These are phyloP conservation scores for Anacardium occidentale DNA, from an alignment of 345 rosid genomes.

Conservation along the genomic window DNA sequence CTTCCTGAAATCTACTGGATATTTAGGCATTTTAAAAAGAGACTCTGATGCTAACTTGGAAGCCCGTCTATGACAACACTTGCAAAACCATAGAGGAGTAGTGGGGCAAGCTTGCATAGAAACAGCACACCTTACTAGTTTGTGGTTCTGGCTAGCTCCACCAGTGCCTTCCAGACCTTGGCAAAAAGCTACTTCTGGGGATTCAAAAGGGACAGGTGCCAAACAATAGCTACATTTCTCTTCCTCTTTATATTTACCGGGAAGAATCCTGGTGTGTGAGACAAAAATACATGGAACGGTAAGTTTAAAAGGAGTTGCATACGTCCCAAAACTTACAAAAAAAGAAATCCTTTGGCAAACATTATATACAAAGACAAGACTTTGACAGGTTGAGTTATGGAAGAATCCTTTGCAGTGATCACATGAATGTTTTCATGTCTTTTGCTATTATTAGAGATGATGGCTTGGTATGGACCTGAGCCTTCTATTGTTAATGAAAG, in stretches of 20 bases:
- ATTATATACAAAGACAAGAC: not conserved
- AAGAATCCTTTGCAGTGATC: not conserved
- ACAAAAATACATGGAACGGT: not conserved
- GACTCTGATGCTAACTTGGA: constrained; percentile 53
- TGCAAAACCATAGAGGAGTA: constrained; percentile 74
- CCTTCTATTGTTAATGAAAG: not conserved
- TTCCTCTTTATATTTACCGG: constrained; percentile 31
- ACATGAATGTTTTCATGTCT: not conserved
- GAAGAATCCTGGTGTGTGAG: constrained; percentile 32
- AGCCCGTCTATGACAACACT: constrained; percentile 66
- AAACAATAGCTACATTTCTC: constrained; percentile 76
- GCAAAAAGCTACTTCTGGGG: constrained; percentile 68
- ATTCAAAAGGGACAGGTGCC: constrained; percentile 57
- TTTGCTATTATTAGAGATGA: not conserved
- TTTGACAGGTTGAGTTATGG: not conserved
- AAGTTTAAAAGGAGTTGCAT: not conserved
- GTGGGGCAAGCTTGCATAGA: constrained; percentile 81
- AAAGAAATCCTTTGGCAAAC: not conserved
- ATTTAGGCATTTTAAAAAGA: constrained; percentile 47
- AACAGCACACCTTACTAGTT: constrained; percentile 64
- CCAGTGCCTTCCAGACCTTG: constrained; percentile 25
- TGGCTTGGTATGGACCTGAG: not conserved
- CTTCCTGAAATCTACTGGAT: constrained; percentile 42
- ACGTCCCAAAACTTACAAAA: not conserved
- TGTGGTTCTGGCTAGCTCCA: constrained; percentile 43